Evolutionary conservation across 345 rosid species (phyloP).

Genomic region (Kandelia obovata): DNA sequence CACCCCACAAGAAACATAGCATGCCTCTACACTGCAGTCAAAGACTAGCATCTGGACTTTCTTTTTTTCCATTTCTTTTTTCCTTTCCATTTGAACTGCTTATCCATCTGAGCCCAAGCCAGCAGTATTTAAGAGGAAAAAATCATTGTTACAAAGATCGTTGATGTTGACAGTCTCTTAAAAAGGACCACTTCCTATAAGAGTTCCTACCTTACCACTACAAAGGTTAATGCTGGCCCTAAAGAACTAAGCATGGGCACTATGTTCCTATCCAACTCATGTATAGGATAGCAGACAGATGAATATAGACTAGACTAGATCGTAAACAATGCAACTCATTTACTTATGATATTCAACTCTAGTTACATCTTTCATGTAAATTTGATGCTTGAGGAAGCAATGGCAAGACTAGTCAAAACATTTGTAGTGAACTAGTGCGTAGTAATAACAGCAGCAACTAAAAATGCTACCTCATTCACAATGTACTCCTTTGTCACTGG

Average conservation of each 20-base stretch:
- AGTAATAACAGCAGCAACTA: background rate
- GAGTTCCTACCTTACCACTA: background rate
- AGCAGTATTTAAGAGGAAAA: too few species aligned
- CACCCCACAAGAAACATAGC: too few species aligned
- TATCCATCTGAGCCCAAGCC: background rate
- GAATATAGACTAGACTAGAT: background rate
- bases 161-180: background rate
- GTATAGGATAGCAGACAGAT: background rate
- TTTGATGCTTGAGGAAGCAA: background rate
- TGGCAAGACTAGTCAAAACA: background rate
- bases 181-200: background rate
- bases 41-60: too few species aligned
- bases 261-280: background rate
- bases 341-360: background rate
- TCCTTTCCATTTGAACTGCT: background rate
- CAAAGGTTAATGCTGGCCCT: background rate
- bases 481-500: conserved; percentile 75
- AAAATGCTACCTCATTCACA: conserved; percentile 53
- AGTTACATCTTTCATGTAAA: background rate
- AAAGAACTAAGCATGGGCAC: background rate
- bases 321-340: background rate
- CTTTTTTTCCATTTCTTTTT: background rate
- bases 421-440: background rate
- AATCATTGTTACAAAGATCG: background rate
- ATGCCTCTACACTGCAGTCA: too few species aligned